phyloP scores from a whole-genome alignment of 208 protist genomes.

The Trypanosoma lewisi region DNA sequence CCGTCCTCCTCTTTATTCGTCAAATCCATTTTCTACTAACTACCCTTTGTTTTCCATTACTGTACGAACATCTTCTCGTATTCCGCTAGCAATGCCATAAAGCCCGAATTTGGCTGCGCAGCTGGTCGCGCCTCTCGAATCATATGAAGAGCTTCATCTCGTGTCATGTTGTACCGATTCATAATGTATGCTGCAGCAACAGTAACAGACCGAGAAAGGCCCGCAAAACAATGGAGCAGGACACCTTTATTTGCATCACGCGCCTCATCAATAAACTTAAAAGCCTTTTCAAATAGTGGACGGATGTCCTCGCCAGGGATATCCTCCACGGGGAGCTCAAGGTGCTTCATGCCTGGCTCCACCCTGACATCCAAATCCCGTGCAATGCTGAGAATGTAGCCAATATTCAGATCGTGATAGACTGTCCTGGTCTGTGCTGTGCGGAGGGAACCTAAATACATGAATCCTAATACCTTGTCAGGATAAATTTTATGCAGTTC shows the following conservation, averaged over 20 bases:
- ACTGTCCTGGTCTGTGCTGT: conserved; percentile 79
- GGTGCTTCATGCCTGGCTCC: conserved; percentile 76
- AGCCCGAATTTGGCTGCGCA: conserved; percentile 81
- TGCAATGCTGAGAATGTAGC: conserved; percentile 73
- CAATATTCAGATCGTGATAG: conserved; percentile 82
- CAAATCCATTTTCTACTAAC: no score
- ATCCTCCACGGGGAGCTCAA: conserved; percentile 73
- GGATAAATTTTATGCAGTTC: conserved; percentile 88
- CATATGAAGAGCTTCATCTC: conserved; percentile 62
- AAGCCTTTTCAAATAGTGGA: conserved; percentile 61
- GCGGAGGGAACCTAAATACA: conserved; percentile 83
- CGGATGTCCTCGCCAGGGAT: conserved; percentile 67
- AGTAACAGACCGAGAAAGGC: conserved; percentile 85
- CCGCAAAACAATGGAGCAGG: conserved; percentile 90
- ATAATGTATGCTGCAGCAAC: conserved; percentile 86
- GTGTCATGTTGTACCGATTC: conserved; percentile 50
- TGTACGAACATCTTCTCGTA: conserved; percentile 34
- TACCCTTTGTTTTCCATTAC: neutral
- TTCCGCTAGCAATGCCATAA: conserved; percentile 42
- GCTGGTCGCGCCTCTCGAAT: conserved; percentile 65
- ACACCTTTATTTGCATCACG: conserved; percentile 52
- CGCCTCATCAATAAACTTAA: conserved; percentile 81
- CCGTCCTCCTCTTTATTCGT: no score
- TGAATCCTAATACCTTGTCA: conserved; percentile 81
- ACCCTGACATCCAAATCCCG: conserved; percentile 64